Conservation (phyloP, 2,329 filamentous ascomycete species). For the Fusarium sp. region DNA sequence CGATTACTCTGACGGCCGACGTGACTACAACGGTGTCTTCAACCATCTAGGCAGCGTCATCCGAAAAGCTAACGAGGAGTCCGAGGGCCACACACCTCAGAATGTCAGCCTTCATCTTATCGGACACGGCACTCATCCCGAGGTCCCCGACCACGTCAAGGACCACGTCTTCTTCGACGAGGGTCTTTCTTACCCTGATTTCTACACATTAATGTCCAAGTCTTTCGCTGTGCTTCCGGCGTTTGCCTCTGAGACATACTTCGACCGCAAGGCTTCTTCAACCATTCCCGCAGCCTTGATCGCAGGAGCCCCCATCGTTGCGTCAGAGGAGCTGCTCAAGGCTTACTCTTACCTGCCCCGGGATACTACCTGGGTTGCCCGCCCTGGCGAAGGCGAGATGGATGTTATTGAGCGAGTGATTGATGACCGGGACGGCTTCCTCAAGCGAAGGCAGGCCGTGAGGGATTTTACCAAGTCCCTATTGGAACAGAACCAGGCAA, state of each 20-base stretch:
- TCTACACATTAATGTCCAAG: slow-evolving; percentile 34
- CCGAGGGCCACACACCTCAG: background rate
- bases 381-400: slow-evolving; percentile 39
- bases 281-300: slow-evolving; percentile 41
- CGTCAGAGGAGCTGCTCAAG: slow-evolving; percentile 35
- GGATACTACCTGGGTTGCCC: slow-evolving; percentile 37
- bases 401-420: slow-evolving; percentile 40
- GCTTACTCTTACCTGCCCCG: slow-evolving; percentile 39
- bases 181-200: slow-evolving; percentile 40
- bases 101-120: slow-evolving; percentile 39
- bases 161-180: slow-evolving; percentile 37
- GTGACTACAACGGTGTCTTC: slow-evolving; percentile 41
- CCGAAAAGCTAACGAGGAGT: slow-evolving; percentile 26
- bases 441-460: slow-evolving; percentile 30
- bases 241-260: slow-evolving; percentile 40
- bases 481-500: slow-evolving; percentile 29
- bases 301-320: slow-evolving; percentile 40
- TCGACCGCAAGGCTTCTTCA: slow-evolving; percentile 43
- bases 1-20: slow-evolving; percentile 40
- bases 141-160: slow-evolving; percentile 34
- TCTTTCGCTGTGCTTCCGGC: slow-evolving; percentile 37
- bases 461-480: slow-evolving; percentile 20
- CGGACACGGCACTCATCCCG: slow-evolving; percentile 37
- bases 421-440: slow-evolving; percentile 30
- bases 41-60: slow-evolving; percentile 37